Conservation (phyloP, 164 flowering plant genomes). For the Magnolia kwangsiensis region DNA sequence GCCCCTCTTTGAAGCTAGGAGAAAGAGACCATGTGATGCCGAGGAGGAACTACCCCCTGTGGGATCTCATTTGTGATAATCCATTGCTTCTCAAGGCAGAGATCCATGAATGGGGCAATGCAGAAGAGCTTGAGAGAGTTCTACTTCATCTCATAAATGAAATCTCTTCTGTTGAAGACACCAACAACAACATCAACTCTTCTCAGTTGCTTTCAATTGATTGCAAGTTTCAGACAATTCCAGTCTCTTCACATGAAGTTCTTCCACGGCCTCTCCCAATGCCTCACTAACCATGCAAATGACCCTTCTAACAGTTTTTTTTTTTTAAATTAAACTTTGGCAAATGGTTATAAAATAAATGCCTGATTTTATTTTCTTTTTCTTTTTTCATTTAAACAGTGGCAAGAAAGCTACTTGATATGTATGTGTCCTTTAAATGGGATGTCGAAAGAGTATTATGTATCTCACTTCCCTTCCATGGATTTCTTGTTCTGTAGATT, state of each 20-base stretch:
- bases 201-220: conserved; percentile 10
- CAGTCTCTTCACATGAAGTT: conserved; percentile 6
- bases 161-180: conserved; percentile 2
- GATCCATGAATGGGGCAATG: conserved; percentile 64
- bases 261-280: conserved; percentile 7
- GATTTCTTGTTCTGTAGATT: no score
- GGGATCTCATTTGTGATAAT: conserved; percentile 52
- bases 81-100: conserved; percentile 48
- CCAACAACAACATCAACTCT: background rate
- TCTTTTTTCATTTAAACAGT: no score
- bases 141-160: conserved; percentile 29
- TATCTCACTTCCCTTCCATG: no score
- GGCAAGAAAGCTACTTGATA: no score
- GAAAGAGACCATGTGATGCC: conserved; percentile 60
- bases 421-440: no score
- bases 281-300: conserved; percentile 8
- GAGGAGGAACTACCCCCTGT: conserved; percentile 63
- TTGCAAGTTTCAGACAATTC: conserved; percentile 19
- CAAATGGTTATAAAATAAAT: no score
- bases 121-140: conserved; percentile 49
- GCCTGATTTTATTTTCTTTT: no score
- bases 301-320: no score
- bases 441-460: no score
- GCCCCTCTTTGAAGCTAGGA: conserved; percentile 61
- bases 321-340: no score